phyloP scores from a whole-genome alignment of 192 early-diverging fungal genomes.

The Coemansia asiatica region DNA sequence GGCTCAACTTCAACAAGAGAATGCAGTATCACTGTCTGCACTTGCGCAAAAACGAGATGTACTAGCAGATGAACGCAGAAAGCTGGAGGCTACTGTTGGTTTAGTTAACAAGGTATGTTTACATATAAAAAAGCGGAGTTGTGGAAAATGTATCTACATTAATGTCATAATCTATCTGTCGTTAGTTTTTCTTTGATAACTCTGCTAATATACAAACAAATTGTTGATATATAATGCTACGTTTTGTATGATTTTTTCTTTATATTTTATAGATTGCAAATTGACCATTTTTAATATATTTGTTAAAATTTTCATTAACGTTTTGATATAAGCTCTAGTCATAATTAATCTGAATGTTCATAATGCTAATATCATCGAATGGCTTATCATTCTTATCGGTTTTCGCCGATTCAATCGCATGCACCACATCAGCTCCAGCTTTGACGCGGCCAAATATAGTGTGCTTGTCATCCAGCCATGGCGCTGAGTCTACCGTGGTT shows the following conservation, averaged over 20 bases:
- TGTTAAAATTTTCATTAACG: neutral
- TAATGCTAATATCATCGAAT: slow-evolving; percentile 59
- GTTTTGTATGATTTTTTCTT: neutral
- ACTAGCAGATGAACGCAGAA: slow-evolving; percentile 20
- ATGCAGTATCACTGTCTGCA: slow-evolving; percentile 12
- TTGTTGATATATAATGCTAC: no score
- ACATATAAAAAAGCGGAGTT: neutral
- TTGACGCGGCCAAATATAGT: slow-evolving; percentile 91
- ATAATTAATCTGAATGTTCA: slow-evolving; percentile 55
- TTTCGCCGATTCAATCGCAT: slow-evolving; percentile 77
- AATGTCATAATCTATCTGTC: no score
- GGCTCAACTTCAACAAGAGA: slow-evolving; percentile 26
- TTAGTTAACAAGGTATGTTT: slow-evolving; percentile 15
- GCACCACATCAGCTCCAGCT: slow-evolving; percentile 90
- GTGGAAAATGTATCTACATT: no score
- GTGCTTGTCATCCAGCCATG: slow-evolving; percentile 97
- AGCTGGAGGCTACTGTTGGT: slow-evolving; percentile 17
- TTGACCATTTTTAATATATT: neutral
- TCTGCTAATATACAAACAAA: no score
- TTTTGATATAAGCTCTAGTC: neutral
- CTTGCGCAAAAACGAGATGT: slow-evolving; percentile 16
- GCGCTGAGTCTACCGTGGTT: slow-evolving; percentile 77
- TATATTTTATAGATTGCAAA: neutral
- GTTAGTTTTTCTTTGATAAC: no score
- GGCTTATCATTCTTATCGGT: slow-evolving; percentile 90